phyloP scores from a whole-genome alignment of 306 rosid species.

The Fragaria iinumae region DNA sequence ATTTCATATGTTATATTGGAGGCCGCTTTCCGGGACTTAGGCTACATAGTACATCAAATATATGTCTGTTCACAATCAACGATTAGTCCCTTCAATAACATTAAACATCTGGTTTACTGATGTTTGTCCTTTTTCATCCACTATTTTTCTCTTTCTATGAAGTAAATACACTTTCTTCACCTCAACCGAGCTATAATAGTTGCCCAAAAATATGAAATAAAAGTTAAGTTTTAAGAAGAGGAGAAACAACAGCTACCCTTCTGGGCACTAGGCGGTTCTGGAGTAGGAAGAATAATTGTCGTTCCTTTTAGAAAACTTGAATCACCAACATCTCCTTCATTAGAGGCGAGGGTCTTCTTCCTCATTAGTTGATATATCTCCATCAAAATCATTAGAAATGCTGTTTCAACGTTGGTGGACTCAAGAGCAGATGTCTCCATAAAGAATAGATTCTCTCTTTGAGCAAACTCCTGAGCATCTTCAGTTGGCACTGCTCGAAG shows the following conservation, averaged over 20 bases:
- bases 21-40: background rate
- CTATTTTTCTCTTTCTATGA: constrained; percentile 22
- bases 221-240: constrained; percentile 17
- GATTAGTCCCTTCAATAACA: background rate
- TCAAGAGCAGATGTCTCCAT: constrained; percentile 96
- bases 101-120: background rate
- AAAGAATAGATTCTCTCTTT: constrained; percentile 86
- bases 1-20: background rate
- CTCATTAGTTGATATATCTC: constrained; percentile 71
- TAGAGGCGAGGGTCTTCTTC: constrained; percentile 56
- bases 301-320: constrained; percentile 66
- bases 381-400: constrained; percentile 66
- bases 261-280: constrained; percentile 28
- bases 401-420: constrained; percentile 83
- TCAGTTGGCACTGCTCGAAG: constrained; percentile 90
- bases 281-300: constrained; percentile 57
- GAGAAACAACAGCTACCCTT: constrained; percentile 64
- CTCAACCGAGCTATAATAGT: too few relatives aligned
- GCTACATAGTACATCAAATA: background rate
- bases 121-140: constrained; percentile 14
- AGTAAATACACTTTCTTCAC: background rate
- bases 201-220: too few relatives aligned
- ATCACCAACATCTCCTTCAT: constrained; percentile 33
- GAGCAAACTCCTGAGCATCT: constrained; percentile 90
- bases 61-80: background rate